A percentile compares a stretch with the other conserved stretches of the same genome.
These are phyloP conservation scores for Peribolospora baueri DNA, from an alignment of 768 basidiomycete genomes.

Conservation along the genomic window DNA sequence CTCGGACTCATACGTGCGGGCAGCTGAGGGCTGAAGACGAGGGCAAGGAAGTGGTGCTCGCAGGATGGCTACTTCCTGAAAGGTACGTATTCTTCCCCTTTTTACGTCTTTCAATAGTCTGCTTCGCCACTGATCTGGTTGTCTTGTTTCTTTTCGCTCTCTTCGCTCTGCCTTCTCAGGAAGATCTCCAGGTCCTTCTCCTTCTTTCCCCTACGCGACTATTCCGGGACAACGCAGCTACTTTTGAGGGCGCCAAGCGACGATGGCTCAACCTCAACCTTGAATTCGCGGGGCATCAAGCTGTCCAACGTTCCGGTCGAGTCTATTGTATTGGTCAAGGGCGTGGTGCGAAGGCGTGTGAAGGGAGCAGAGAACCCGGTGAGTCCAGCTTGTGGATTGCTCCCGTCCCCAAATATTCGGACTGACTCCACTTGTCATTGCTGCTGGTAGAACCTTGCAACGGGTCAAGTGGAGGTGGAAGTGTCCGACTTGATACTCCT, in stretches of 20 bases:
- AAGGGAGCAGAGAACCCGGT: constrained; percentile 1
- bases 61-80: constrained; percentile 61
- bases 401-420: background rate
- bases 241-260: constrained; percentile 30
- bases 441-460: constrained; percentile 7
- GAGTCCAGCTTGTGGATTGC: background rate
- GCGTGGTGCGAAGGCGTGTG: constrained; percentile 32
- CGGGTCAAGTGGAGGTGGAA: constrained; percentile 58
- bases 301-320: constrained; percentile 35
- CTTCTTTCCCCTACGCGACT: constrained; percentile 68
- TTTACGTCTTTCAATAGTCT: background rate
- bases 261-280: background rate
- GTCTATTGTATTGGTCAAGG: constrained; percentile 51
- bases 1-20: constrained; percentile 40
- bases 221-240: constrained; percentile 53
- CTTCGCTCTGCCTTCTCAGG: constrained; percentile 20
- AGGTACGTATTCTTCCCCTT: constrained; percentile 29
- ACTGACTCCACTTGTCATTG: background rate
- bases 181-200: constrained; percentile 43
- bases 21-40: constrained; percentile 30
- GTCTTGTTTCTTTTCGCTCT: background rate
- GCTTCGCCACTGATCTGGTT: no score
- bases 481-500: constrained; percentile 46
- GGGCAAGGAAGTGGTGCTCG: constrained; percentile 39
- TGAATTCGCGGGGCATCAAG: no score